Base-by-base conservation (phyloP, 78 protist genomes). In the Monosiga brevicollis region DNA sequence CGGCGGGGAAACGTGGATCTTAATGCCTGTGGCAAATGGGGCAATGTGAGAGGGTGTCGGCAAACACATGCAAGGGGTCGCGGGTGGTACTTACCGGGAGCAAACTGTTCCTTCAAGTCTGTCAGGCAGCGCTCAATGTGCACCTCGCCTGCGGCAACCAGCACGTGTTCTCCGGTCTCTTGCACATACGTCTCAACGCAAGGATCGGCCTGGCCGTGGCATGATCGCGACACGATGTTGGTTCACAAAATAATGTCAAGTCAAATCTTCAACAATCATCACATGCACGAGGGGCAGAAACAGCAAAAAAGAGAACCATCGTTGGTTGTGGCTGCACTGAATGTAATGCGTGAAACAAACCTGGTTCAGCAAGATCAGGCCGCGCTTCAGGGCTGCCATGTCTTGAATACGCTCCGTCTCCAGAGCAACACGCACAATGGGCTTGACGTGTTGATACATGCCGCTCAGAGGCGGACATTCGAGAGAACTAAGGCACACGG, bases 391-490 rank as follows among this genome's bases (percentile, higher is more conserved):
- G 55, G 42, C 35, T 34, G 89, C 85, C 79, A 93, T 54, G n/a
- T 93, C 90, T 35, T 55, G 10, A 34, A 87, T 82, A 10, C 84
- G 80, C 39, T 74, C 78, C 29, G 97, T 90, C 49, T 94, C 96
- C 26, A 96, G 38, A 0, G 97, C 95, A 36, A 94, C 93, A 42
- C 95, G 91, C n/a, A 96, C 96, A 72, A 96, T 94, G 39, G 98
- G 88, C 0, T 87, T 55, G 35, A 49, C 76, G 32, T 86, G 55
- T 43, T 23, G 9, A 43, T 80, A 38, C 55, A 84, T 0, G 0
- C 80, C 26, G 0, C n/a, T 0, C 55, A 89, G 42, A 10, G 78
- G 24, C 9, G 88, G 88, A 24, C 43, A 34, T 54, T 41, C 73
- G 15, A 74, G 41, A 0, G 89, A 29, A 35, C 79, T n/a, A n/a